A percentile compares a stretch with the other conserved stretches of the same genome.
phyloP scores from a whole-genome alignment of 164 flowering plant genomes.

The Taxillus chinensis region DNA sequence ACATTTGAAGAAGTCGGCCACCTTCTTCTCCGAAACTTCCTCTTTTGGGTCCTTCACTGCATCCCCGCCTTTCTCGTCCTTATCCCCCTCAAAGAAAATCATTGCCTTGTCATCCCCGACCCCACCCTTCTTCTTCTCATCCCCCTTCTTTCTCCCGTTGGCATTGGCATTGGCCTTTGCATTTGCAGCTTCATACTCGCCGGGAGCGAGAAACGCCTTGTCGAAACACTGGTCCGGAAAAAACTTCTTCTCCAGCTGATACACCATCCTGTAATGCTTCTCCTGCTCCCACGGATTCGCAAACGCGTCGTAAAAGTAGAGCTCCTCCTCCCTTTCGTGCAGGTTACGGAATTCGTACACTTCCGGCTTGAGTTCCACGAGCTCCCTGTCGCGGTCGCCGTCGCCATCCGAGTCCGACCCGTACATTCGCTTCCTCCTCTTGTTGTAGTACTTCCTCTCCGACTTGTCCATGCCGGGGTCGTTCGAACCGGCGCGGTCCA shows the following conservation, averaged over 20 bases:
- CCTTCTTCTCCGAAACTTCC: conserved; percentile 65
- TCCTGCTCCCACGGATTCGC: conserved; percentile 96
- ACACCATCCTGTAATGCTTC: conserved; percentile 93
- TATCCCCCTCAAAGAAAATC: conserved; percentile 68
- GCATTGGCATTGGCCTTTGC: not conserved
- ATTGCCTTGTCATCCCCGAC: conserved; percentile 33
- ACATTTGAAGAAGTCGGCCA: conserved; percentile 87
- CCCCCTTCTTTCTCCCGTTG: conserved; percentile 8
- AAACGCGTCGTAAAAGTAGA: conserved; percentile 71
- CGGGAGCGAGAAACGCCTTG: conserved; percentile 78
- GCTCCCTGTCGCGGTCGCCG: conserved; percentile 22
- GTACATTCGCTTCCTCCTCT: conserved; percentile 77
- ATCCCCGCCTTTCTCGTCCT: conserved; percentile 10
- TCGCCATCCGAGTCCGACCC: conserved; percentile 57
- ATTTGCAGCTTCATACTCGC: conserved; percentile 16
- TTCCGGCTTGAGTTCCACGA: conserved; percentile 73
- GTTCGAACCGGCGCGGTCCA: conserved; percentile 1
- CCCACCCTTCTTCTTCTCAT: conserved; percentile 12
- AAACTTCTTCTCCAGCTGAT: conserved; percentile 94
- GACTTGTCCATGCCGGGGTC: conserved; percentile 48
- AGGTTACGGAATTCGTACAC: conserved; percentile 57
- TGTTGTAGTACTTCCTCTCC: conserved; percentile 74
- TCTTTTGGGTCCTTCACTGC: conserved; percentile 16
- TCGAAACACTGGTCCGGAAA: conserved; percentile 85
- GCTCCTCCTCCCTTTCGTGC: conserved; percentile 80